Evolutionary conservation across 1,139 yeast genomes (phyloP), one percentile per base, ranked within the genome.

Genomic region (Keqinozyma sinolaborantium): DNA sequence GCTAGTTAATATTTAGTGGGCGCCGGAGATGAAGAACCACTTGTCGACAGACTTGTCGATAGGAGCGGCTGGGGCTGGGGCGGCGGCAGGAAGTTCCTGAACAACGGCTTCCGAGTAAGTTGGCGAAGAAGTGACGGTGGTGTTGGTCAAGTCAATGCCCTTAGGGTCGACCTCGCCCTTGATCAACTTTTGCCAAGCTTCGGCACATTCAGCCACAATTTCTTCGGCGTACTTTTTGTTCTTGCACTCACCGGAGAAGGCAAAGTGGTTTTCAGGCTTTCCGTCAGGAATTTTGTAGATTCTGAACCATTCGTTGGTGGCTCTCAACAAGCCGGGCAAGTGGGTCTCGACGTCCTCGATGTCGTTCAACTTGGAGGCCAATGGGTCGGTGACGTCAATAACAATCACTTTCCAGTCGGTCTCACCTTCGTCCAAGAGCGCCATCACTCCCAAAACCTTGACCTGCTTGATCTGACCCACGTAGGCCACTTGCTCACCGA

Each of bases 1-100:
- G 10, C 23, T 23, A 10, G n/a, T n/a, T n/a, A n/a, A n/a, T 10
- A 28, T 21, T 53, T 63, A 69, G 48, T 69, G 74, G 43, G 74
- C 83, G 66, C 97, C 97, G 44, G 97, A 86, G 62, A 92, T 92
- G 79, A 80, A 92, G 78, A 92, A 92, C 98, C 98, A 92, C 74
- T 92, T 92, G 78, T 92, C 97, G 59, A 92, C 71, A 36, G 97
- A 87, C 66, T 86, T 80, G 73, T 92, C 98, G 61, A 92, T 86
- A 64, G 96, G 95, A 45, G 95, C 97, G 56, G 94, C 90, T 41
- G 88, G 73, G 47, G 70, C 64, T 43, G 83, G 77, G 51, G 79
- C 53, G 49, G 83, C 92, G 40, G 74, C 71, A 45, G 97, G 94
- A 37, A 86, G 58, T 36, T 64, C 72, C 33, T 67, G 48, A 34